Percentiles rank a stretch among this genome's conserved stretches.
These are phyloP conservation scores for Cupressus sempervirens DNA, from an alignment of 75 land plant genomes.

Conservation along the genomic window DNA sequence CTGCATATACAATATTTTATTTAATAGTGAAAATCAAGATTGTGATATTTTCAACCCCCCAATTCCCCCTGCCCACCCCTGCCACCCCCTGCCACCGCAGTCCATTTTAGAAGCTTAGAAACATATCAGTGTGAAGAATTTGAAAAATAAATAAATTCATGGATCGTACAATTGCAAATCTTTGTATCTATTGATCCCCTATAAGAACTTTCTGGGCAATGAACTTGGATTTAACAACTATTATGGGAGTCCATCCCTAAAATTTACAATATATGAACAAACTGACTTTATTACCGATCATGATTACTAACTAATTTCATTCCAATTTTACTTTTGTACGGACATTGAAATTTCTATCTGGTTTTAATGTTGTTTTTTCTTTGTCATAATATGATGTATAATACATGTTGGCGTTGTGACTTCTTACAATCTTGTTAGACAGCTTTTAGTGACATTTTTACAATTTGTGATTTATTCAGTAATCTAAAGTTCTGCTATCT, in stretches of 20 bases:
- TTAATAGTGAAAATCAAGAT: too few species aligned
- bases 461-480: neutral
- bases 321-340: neutral
- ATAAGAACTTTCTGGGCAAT: neutral
- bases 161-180: too few species aligned
- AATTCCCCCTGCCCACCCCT: neutral
- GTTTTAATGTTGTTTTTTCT: neutral
- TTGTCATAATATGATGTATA: neutral
- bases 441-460: neutral
- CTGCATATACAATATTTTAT: too few species aligned
- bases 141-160: too few species aligned
- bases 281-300: neutral
- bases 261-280: neutral
- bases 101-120: too few species aligned
- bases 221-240: neutral
- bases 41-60: neutral
- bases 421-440: neutral
- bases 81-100: neutral
- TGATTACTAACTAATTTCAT: neutral
- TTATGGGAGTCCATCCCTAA: neutral
- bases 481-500: neutral
- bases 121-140: too few species aligned
- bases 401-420: neutral
- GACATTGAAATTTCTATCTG: neutral
- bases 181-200: neutral